A percentile compares a stretch with the other conserved stretches of the same genome.
phyloP scores from a whole-genome alignment of 306 rosid genomes.

The Lathyrus aphaca region DNA sequence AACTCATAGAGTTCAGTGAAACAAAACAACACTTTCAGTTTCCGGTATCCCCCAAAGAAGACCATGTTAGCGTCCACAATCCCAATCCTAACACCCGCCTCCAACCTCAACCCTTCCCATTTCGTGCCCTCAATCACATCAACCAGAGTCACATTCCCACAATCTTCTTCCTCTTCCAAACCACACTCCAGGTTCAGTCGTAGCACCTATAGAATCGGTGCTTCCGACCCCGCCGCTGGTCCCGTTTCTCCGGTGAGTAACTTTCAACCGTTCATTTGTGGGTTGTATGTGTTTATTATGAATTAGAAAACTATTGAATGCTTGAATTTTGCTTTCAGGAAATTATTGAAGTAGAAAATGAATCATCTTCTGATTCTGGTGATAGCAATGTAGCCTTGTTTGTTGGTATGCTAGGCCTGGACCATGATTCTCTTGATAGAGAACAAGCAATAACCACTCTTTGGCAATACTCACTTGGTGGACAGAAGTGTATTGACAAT shows the following conservation, averaged over 20 bases:
- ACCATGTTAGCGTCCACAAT: conserved; percentile 56
- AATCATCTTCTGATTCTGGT: conserved; percentile 53
- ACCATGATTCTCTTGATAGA: conserved; percentile 68
- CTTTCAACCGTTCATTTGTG: neutral
- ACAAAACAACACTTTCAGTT: neutral
- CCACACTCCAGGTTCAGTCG: conserved; percentile 46
- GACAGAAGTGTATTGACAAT: conserved; percentile 73
- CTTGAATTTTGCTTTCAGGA: conserved; percentile 52
- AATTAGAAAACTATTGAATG: conserved; percentile 15
- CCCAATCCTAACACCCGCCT: conserved; percentile 46
- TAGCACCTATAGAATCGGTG: conserved; percentile 24
- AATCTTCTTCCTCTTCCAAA: conserved; percentile 33
- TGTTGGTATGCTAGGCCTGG: conserved; percentile 88
- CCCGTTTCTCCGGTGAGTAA: conserved; percentile 58
- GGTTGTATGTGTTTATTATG: conserved; percentile 11
- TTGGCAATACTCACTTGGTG: conserved; percentile 93
- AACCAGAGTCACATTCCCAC: conserved; percentile 6
- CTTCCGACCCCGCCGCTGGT: conserved; percentile 48
- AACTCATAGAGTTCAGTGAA: neutral
- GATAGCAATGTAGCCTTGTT: conserved; percentile 75
- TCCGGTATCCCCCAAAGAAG: neutral
- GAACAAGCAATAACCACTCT: conserved; percentile 79
- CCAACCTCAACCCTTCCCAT: conserved; percentile 47
- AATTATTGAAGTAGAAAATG: conserved; percentile 45
- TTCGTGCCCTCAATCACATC: conserved; percentile 27